phyloP scores from a whole-genome alignment of 2,329 filamentous ascomycete genomes.

The Gaeumannomyces tritici region DNA sequence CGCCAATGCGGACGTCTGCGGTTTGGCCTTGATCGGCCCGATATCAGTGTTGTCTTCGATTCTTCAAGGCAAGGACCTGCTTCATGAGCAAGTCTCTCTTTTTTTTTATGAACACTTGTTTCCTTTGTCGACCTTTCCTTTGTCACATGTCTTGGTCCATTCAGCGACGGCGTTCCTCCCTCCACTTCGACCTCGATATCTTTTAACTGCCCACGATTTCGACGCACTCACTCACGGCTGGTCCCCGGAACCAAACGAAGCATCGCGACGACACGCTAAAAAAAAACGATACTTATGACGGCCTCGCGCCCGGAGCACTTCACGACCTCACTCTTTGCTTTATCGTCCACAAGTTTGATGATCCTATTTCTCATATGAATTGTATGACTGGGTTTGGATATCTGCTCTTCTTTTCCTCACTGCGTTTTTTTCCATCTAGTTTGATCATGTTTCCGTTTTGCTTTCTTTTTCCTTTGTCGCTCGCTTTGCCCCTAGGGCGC shows the following conservation, averaged over 20 bases:
- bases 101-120: conserved; percentile 2
- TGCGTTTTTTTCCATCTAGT: background rate
- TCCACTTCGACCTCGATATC: conserved; percentile 4
- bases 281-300: conserved; percentile 4
- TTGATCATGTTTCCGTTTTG: background rate
- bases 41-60: conserved; percentile 1
- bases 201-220: conserved; percentile 4
- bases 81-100: background rate
- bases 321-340: conserved; percentile 11
- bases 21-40: conserved; percentile 3
- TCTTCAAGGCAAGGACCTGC: background rate
- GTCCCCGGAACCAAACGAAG: conserved; percentile 15
- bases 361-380: conserved; percentile 23
- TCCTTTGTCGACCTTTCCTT: conserved; percentile 8
- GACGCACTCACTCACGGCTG: conserved; percentile 13
- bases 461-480: background rate
- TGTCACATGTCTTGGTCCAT: conserved; percentile 10
- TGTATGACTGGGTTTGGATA: conserved; percentile 18
- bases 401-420: background rate
- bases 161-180: conserved; percentile 19
- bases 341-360: conserved; percentile 9
- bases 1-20: background rate
- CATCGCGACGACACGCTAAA: conserved; percentile 15
- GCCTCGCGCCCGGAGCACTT: conserved; percentile 11
- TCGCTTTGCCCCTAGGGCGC: background rate